phyloP scores from a whole-genome alignment of 805 yeast genomes.

The Wickerhamomyces xylosicus region DNA sequence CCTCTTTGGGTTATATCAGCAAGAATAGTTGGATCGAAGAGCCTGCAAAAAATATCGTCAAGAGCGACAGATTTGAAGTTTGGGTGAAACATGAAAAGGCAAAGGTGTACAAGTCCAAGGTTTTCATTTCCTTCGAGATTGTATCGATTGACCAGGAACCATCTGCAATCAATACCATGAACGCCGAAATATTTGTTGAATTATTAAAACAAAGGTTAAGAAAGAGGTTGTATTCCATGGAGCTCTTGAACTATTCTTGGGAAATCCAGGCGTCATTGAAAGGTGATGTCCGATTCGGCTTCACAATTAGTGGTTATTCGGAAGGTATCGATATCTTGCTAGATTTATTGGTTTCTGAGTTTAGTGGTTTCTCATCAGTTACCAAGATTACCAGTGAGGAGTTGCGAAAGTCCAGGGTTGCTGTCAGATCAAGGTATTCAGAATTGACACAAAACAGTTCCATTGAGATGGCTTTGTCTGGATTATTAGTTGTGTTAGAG shows the following conservation, averaged over 20 bases:
- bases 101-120: constrained; percentile 20
- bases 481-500: constrained; percentile 43
- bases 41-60: constrained; percentile 27
- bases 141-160: constrained; percentile 21
- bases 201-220: constrained; percentile 31
- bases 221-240: constrained; percentile 38
- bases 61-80: constrained; percentile 29
- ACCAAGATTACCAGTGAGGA: constrained; percentile 19
- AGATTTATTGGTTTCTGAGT: constrained; percentile 21
- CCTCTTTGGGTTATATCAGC: constrained; percentile 24
- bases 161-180: constrained; percentile 30
- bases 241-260: constrained; percentile 47
- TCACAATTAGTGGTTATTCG: constrained; percentile 46
- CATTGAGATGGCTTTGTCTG: constrained; percentile 36
- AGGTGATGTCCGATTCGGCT: constrained; percentile 41
- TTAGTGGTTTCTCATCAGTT: constrained; percentile 16
- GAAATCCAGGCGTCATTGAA: constrained; percentile 42
- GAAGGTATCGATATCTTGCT: constrained; percentile 28
- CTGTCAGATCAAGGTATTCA: constrained; percentile 36
- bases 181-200: constrained; percentile 44
- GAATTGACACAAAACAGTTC: constrained; percentile 33
- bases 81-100: constrained; percentile 39
- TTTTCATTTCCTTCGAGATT: constrained; percentile 37
- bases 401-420: constrained; percentile 37
- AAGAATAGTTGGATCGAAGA: constrained; percentile 18